These are phyloP conservation scores for Rhododendron griersonianum DNA, from an alignment of 148 eudicot species.

Conservation along the genomic window DNA sequence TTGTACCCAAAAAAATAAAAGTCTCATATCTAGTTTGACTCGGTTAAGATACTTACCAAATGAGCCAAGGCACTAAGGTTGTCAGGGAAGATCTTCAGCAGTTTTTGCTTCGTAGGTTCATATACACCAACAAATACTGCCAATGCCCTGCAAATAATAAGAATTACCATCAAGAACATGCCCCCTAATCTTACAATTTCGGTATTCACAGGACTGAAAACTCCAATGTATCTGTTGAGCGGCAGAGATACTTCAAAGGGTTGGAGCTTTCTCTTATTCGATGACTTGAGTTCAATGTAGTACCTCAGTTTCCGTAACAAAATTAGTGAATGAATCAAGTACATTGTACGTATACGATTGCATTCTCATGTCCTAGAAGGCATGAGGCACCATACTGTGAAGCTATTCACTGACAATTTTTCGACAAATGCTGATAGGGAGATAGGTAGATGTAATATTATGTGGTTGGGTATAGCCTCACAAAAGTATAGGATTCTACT, in stretches of 20 bases:
- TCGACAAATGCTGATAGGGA: neutral
- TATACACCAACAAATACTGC: constrained; percentile 85
- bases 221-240: neutral
- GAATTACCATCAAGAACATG: neutral
- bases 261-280: neutral
- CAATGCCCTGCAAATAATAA: constrained; percentile 59
- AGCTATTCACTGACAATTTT: neutral
- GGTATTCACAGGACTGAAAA: neutral
- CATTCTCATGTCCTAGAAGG: neutral
- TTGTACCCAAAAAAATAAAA: neutral
- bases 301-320: neutral
- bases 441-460: neutral
- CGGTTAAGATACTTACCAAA: constrained; percentile 47
- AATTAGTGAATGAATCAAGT: neutral
- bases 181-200: neutral
- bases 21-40: neutral
- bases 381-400: neutral
- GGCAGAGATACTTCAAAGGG: neutral
- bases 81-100: constrained; percentile 63
- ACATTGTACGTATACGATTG: neutral
- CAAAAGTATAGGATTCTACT: neutral
- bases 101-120: constrained; percentile 69
- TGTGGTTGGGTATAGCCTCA: neutral
- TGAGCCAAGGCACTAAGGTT: constrained; percentile 77
- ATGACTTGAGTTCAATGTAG: neutral